Percentiles rank a stretch among this genome's conserved stretches.
Conservation (phyloP, 352 stramenopile species). For the Phytophthora sp. region DNA sequence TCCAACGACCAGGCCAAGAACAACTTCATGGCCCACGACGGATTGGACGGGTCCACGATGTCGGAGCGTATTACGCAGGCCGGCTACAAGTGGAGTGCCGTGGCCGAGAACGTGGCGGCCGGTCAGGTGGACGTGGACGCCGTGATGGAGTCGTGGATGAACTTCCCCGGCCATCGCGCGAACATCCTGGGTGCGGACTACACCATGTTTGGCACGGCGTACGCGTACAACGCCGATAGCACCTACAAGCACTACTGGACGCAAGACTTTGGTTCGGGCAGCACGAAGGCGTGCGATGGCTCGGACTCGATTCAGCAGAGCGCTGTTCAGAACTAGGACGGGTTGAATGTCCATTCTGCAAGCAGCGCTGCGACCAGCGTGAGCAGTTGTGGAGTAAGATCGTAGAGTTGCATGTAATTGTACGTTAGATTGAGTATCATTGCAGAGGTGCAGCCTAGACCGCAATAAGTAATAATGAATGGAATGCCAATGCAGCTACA, state of each 20-base stretch:
- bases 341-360: no score
- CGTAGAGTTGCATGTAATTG: no score
- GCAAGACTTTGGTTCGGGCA: slow-evolving; percentile 46
- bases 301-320: slow-evolving; percentile 4
- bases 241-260: slow-evolving; percentile 54
- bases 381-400: no score
- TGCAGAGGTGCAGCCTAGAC: no score
- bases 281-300: slow-evolving; percentile 32
- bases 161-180: slow-evolving; percentile 28
- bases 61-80: slow-evolving; percentile 37
- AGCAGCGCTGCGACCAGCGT: no score
- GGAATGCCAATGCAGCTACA: no score
- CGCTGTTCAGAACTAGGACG: slow-evolving; percentile 6
- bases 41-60: slow-evolving; percentile 45
- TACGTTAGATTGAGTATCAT: no score
- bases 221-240: slow-evolving; percentile 22
- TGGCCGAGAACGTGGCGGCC: slow-evolving; percentile 43
- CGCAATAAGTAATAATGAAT: no score
- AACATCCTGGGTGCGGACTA: slow-evolving; percentile 42
- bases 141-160: slow-evolving; percentile 48
- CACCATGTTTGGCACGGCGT: slow-evolving; percentile 38
- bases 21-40: slow-evolving; percentile 54
- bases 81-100: slow-evolving; percentile 45
- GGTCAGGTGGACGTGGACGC: slow-evolving; percentile 34
- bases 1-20: slow-evolving; percentile 45